Base-by-base conservation (phyloP, 768 basidiomycete species). In the Dioszegia hungarica region DNA sequence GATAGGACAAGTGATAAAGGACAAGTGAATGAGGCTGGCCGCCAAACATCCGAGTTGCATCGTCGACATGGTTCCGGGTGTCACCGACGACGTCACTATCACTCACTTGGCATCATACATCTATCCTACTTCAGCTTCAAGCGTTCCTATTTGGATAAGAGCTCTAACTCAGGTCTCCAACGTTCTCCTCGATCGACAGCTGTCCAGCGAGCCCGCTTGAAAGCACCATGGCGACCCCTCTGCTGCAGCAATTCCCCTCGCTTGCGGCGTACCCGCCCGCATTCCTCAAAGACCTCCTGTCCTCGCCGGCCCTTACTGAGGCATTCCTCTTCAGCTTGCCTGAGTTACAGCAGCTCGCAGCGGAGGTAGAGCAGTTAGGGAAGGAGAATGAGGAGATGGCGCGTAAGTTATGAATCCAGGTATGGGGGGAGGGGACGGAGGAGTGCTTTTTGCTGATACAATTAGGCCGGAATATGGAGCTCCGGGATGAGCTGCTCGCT, bases 351-450 rank as follows among this genome's bases (percentile, higher is more conserved):
- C 80, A 81, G 15, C 79, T 91, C 56, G 86, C 91, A 62, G 81
- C 84, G 59, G 82, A 84, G 0, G 88, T 92, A 66, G 80, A 86
- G 11, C 86, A 87, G 61, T 81, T 94, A 0, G 87, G 88, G 6
- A 79, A 81, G 74, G 89, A 90, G 34, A 95, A 97, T 65, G 87
- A 91, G 66, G 81, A 84, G 8, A 85, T 97, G 48, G 90, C 92
- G 12, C 81, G 91, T 93, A 67, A 64, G 90, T 59, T 20, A 14
- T 22, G 19, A 44, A 6, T 39, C 52, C 33, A 37, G 51, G 40
- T 19, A 44, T 19, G 22, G 29, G 17, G 45, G 10, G 9, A 3
- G 14, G 25, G 29, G 28, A 5, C 10, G 47, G 17, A 34, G 47
- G 19, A 5, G 11, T 10, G 10, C 19, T 14, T n/a, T n/a, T n/a